Percentiles rank a stretch among this genome's conserved stretches.
Evolutionary conservation across 2,329 filamentous ascomycete species (phyloP).

Genomic region (Xenosphaeropsis pyriputrescens): DNA sequence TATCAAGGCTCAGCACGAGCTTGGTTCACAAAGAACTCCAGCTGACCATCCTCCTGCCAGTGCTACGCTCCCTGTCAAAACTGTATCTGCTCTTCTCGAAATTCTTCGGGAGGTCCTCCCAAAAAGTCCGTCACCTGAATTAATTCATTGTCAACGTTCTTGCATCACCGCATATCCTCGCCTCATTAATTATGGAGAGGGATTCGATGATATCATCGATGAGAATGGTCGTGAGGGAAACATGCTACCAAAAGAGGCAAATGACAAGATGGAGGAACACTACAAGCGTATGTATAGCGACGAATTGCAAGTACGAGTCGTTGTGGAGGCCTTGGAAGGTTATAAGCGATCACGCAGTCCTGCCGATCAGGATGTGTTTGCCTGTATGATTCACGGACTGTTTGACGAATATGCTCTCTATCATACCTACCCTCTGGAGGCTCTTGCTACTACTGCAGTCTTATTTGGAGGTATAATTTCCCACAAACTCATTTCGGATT

Average conservation of each 20-base stretch:
- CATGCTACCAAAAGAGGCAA: constrained; percentile 60
- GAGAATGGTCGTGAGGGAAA: constrained; percentile 73
- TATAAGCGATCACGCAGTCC: constrained; percentile 82
- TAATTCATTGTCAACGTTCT: constrained; percentile 69
- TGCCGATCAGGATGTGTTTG: constrained; percentile 84
- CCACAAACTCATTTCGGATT: constrained; percentile 76
- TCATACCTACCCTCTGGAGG: constrained; percentile 88
- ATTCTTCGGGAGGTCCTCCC: constrained; percentile 61
- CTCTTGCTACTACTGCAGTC: constrained; percentile 86
- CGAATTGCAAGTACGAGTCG: constrained; percentile 71
- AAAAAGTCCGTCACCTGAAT: constrained; percentile 43
- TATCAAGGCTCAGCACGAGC: constrained; percentile 73
- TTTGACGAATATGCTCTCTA: constrained; percentile 98
- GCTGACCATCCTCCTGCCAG: constrained; percentile 45
- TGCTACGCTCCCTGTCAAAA: constrained; percentile 70
- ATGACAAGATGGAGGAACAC: constrained; percentile 88
- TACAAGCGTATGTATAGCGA: constrained; percentile 97
- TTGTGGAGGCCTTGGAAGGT: constrained; percentile 69
- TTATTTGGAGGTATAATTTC: constrained; percentile 95
- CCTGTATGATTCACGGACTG: constrained; percentile 95
- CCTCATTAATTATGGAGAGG: constrained; percentile 91
- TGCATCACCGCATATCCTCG: constrained; percentile 90
- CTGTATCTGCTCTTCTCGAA: constrained; percentile 65
- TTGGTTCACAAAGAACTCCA: constrained; percentile 55
- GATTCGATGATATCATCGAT: constrained; percentile 83